A percentile compares a stretch with the other conserved stretches of the same genome.
Conservation (phyloP, 2,329 filamentous ascomycete species). For the Paraphoma chrysanthemicola region DNA sequence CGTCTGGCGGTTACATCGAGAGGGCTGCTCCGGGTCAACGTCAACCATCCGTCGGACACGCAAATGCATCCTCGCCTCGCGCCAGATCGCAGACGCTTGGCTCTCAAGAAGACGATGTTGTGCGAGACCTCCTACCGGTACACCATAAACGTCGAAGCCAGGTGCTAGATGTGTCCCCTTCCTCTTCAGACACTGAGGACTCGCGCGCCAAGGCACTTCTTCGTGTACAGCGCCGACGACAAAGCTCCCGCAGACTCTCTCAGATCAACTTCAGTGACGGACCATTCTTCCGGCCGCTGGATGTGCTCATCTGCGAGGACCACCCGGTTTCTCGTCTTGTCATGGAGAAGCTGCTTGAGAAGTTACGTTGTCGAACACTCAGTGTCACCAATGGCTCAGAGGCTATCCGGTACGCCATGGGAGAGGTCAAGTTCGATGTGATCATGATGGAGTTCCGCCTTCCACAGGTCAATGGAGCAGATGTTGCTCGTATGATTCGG, state of each 20-base stretch:
- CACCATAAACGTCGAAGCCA: constrained; percentile 94
- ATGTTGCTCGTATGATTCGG: constrained; percentile 96
- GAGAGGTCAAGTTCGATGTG: constrained; percentile 97
- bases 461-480: constrained; percentile 91
- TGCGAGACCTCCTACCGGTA: constrained; percentile 67
- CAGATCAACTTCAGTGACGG: constrained; percentile 86
- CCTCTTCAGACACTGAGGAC: constrained; percentile 96
- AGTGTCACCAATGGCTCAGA: constrained; percentile 89
- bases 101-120: constrained; percentile 87
- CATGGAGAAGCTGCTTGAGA: constrained; percentile 98
- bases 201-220: constrained; percentile 89
- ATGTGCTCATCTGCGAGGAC: constrained; percentile 96
- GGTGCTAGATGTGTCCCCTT: constrained; percentile 94
- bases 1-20: constrained; percentile 54
- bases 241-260: constrained; percentile 92
- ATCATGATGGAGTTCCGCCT: constrained; percentile 98
- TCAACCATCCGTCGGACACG: constrained; percentile 32
- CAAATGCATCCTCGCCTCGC: constrained; percentile 60
- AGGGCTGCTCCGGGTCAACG: constrained; percentile 44
- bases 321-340: constrained; percentile 96
- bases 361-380: constrained; percentile 91
- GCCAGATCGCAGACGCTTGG: constrained; percentile 91
- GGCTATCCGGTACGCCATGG: constrained; percentile 90
- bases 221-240: constrained; percentile 90
- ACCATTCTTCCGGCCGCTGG: constrained; percentile 86